Base-by-base conservation (phyloP, 306 rosid genomes). In the Dryas drummondii region DNA sequence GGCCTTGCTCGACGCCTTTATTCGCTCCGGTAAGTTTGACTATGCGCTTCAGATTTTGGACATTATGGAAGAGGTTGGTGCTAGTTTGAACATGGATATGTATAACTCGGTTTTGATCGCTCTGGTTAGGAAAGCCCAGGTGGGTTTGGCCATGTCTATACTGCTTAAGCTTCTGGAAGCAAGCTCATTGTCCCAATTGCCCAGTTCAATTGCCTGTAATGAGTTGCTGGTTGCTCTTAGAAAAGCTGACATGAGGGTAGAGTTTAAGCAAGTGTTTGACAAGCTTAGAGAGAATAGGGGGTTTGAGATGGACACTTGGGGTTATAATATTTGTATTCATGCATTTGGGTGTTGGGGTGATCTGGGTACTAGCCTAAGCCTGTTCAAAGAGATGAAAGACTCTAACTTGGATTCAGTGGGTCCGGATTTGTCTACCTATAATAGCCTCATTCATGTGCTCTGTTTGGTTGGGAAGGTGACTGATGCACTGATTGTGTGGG, bases 341-440 rank as follows among this genome's bases (percentile, higher is more conserved):
- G 93, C 96, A 0, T 91, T 94, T 81, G 97, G 96, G 40, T 87
- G 86, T 81, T 94, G 96, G 98, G 96, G 97, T 37, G 91, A 94
- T 78, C 62, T 91, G 83, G 84, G 65, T 71, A 78, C 89, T 79
- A 83, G 87, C 44, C 69, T 94, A 15, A 74, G 63, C 17, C 87
- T 91, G 15, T 90, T 80, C 74, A 87, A 80, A 57, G 91, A 90
- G 84, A 91, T 91, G 96, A 90, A 87, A 82, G 75, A 54, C 48
- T 86, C 83, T 14, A 71, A 56, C 5, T 56, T 47, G 45, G 76
- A 71, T 2, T 11, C 14, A 5, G 53, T 81, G 10, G 84, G 85
- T 32, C 97, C 96, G 0, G 97, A 91, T 85, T 79, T 88, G 78
- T 78, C 88, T 82, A 91, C 98, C 41, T 94, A 91, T 73, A 91